phyloP scores from a whole-genome alignment of 2,329 filamentous ascomycete species.

The Parastagonospora nodorum region DNA sequence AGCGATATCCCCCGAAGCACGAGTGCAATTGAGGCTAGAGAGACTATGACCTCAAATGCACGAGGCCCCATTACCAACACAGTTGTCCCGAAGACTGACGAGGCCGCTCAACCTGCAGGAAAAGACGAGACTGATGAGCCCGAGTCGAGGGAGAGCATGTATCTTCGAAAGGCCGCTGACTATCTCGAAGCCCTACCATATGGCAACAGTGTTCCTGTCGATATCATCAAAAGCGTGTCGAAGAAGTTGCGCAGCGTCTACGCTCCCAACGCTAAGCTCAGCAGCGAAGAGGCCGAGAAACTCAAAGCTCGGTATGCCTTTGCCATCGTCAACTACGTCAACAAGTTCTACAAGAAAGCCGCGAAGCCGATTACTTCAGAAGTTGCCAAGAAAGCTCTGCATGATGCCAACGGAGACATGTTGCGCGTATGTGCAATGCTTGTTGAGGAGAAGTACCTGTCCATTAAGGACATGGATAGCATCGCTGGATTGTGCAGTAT shows the following conservation, averaged over 20 bases:
- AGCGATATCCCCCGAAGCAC: background rate
- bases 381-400: conserved; percentile 18
- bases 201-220: background rate
- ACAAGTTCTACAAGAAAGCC: conserved; percentile 16
- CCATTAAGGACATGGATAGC: conserved; percentile 25
- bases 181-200: conserved; percentile 21
- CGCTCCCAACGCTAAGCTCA: conserved; percentile 1
- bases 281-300: conserved; percentile 10
- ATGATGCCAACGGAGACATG: conserved; percentile 25
- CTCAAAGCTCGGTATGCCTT: conserved; percentile 23
- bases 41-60: too few relatives aligned
- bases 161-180: conserved; percentile 20
- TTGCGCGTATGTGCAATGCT: conserved; percentile 27
- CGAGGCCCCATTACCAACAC: too few relatives aligned
- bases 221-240: conserved; percentile 19
- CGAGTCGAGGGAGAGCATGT: conserved; percentile 1
- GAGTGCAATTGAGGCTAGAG: too few relatives aligned
- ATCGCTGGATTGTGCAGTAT: conserved; percentile 27
- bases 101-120: too few relatives aligned
- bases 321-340: conserved; percentile 27
- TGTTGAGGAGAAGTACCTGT: conserved; percentile 21
- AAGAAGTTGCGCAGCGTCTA: conserved; percentile 23
- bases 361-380: conserved; percentile 10
- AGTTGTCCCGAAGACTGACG: too few relatives aligned
- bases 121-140: too few relatives aligned